phyloP scores from a whole-genome alignment of 1,284 basidiomycete genomes.

The Taiwanofungus camphoratus region DNA sequence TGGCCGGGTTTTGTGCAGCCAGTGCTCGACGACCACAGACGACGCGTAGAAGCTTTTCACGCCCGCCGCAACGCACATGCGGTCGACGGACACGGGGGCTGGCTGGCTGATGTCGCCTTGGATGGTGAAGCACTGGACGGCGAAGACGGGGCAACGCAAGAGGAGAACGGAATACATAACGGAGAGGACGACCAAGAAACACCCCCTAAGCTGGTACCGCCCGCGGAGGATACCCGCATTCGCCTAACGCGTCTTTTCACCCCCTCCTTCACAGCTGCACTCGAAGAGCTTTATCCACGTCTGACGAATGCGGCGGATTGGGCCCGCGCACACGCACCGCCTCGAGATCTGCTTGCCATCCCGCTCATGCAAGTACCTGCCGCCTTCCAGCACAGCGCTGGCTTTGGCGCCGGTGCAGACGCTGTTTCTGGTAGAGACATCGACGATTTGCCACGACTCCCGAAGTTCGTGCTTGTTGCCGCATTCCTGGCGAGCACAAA shows the following conservation, averaged over 20 bases:
- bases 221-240: constrained; percentile 53
- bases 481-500: constrained; percentile 86
- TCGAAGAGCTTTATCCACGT: constrained; percentile 64
- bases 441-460: constrained; percentile 46
- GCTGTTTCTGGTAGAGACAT: constrained; percentile 13
- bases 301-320: constrained; percentile 55
- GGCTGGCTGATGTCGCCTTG: neutral
- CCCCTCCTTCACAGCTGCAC: constrained; percentile 50
- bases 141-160: no score
- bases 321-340: constrained; percentile 42
- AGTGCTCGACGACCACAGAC: constrained; percentile 47
- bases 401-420: constrained; percentile 1
- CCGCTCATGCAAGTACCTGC: constrained; percentile 12
- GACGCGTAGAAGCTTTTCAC: neutral
- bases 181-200: constrained; percentile 16
- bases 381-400: constrained; percentile 6
- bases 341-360: constrained; percentile 28
- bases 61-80: neutral
- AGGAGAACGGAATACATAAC: neutral
- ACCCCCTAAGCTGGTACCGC: constrained; percentile 27
- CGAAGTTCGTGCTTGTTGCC: constrained; percentile 76
- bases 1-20: constrained; percentile 78
- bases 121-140: neutral
- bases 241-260: constrained; percentile 58
- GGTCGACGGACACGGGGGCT: neutral